Conservation (phyloP, 2,329 filamentous ascomycete species). For the Chrysoporthe cubensis region DNA sequence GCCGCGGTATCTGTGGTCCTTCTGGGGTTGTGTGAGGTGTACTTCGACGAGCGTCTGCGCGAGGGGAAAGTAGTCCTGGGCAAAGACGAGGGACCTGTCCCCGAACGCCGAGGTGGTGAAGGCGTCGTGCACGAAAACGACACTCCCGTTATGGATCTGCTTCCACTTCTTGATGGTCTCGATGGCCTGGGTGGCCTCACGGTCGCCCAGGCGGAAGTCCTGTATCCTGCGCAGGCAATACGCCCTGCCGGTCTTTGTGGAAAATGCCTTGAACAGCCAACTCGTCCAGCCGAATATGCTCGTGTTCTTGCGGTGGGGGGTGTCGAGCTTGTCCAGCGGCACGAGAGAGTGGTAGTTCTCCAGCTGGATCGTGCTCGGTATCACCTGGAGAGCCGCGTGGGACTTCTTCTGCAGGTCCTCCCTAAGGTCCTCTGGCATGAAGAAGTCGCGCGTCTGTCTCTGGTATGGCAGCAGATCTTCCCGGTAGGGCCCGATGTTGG, state of each 20-base stretch:
- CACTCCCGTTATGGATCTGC: slow-evolving; percentile 75
- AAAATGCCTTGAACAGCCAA: slow-evolving; percentile 95
- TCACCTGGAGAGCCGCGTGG: slow-evolving; percentile 81
- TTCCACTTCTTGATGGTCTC: slow-evolving; percentile 88
- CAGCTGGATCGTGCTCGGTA: slow-evolving; percentile 76
- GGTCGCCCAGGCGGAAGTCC: slow-evolving; percentile 82
- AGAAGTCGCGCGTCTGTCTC: slow-evolving; percentile 85
- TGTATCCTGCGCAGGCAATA: slow-evolving; percentile 88
- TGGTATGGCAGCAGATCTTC: slow-evolving; percentile 86
- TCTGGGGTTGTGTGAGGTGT: slow-evolving; percentile 61
- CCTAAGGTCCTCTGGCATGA: slow-evolving; percentile 82
- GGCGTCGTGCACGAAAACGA: slow-evolving; percentile 87
- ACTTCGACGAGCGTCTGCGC: slow-evolving; percentile 88
- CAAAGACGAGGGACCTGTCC: slow-evolving; percentile 92
- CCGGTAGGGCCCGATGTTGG: slow-evolving; percentile 79
- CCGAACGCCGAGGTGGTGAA: slow-evolving; percentile 94
- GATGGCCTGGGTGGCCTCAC: slow-evolving; percentile 72
- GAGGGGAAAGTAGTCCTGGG: slow-evolving; percentile 89
- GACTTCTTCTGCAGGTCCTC: slow-evolving; percentile 89
- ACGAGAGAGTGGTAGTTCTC: slow-evolving; percentile 93
- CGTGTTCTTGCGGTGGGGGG: slow-evolving; percentile 75
- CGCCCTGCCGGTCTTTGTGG: slow-evolving; percentile 83
- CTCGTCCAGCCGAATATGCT: slow-evolving; percentile 84
- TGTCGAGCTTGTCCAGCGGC: slow-evolving; percentile 68
- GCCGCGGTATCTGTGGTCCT: slow-evolving; percentile 43